A percentile compares a stretch with the other conserved stretches of the same genome.
Conservation (phyloP, 2,329 filamentous ascomycete species). For the Aspergillus sp. region DNA sequence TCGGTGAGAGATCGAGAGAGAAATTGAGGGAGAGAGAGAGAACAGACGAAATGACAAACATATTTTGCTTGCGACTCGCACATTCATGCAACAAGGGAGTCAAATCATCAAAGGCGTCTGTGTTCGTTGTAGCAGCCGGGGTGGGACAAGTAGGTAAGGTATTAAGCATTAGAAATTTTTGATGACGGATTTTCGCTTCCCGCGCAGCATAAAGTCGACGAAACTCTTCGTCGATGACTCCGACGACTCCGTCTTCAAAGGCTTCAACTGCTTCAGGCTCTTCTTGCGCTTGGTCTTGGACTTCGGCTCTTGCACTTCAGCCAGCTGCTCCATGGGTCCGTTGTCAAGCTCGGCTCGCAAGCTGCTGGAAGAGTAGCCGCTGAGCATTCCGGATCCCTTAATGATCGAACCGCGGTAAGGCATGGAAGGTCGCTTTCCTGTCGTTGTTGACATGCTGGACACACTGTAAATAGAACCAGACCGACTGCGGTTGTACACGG, state of each 20-base stretch:
- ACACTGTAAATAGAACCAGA: constrained; percentile 31
- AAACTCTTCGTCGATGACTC: constrained; percentile 28
- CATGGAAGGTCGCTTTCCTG: constrained; percentile 25
- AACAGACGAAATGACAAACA: background rate
- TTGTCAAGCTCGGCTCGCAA: constrained; percentile 35
- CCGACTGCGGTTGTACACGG: constrained; percentile 27
- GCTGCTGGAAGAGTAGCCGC: constrained; percentile 35
- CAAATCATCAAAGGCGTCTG: background rate
- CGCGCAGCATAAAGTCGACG: constrained; percentile 29
- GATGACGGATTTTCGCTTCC: constrained; percentile 27
- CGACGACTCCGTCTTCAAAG: constrained; percentile 11
- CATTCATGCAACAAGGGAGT: background rate
- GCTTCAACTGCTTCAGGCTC: constrained; percentile 23
- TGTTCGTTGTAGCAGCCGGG: background rate
- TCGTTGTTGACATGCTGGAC: constrained; percentile 24
- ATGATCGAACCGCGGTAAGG: constrained; percentile 33
- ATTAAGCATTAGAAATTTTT: constrained; percentile 27
- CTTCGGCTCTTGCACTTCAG: constrained; percentile 18
- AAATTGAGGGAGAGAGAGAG: background rate
- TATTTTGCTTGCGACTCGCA: background rate
- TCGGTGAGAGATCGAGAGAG: background rate
- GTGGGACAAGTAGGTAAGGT: background rate
- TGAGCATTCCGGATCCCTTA: constrained; percentile 31
- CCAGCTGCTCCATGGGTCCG: constrained; percentile 10
- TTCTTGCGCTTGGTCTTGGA: constrained; percentile 22